Evolutionary conservation across 2,329 filamentous ascomycete species (phyloP).

Genomic region (Zymoseptoria ardabiliae): DNA sequence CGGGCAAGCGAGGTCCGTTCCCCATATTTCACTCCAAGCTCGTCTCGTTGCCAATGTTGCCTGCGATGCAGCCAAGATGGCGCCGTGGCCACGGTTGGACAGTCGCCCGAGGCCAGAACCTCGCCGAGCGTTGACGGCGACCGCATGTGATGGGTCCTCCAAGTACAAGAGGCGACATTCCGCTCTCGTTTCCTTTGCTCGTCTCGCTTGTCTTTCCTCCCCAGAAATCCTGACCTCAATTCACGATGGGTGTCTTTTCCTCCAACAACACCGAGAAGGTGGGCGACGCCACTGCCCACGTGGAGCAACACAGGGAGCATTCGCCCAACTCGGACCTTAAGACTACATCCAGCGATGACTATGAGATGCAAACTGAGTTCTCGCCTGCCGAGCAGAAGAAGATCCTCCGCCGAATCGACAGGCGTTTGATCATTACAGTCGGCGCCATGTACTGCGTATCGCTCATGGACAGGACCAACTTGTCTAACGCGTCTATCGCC

Average conservation of each 20-base stretch:
- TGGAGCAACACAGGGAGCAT: constrained; percentile 4
- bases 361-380: constrained; percentile 12
- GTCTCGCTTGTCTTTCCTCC: not conserved
- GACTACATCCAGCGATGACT: not conserved
- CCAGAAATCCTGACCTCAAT: not conserved
- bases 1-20: not conserved
- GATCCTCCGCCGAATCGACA: constrained; percentile 64
- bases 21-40: not conserved
- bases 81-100: not conserved
- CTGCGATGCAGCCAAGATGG: not conserved
- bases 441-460: constrained; percentile 23
- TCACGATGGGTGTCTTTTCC: not conserved
- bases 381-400: constrained; percentile 18
- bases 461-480: constrained; percentile 59
- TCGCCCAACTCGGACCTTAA: constrained; percentile 2
- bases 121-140: not conserved
- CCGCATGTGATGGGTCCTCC: not conserved
- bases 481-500: constrained; percentile 65
- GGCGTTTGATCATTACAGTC: constrained; percentile 37
- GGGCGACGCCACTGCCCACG: constrained; percentile 6
- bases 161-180: not conserved
- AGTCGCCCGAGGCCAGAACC: not conserved
- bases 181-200: not conserved
- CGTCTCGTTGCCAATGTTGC: not conserved
- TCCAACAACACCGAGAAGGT: constrained; percentile 4